Conservation (phyloP, 2,329 filamentous ascomycete species). For the Aspergillus novoparasiticus region DNA sequence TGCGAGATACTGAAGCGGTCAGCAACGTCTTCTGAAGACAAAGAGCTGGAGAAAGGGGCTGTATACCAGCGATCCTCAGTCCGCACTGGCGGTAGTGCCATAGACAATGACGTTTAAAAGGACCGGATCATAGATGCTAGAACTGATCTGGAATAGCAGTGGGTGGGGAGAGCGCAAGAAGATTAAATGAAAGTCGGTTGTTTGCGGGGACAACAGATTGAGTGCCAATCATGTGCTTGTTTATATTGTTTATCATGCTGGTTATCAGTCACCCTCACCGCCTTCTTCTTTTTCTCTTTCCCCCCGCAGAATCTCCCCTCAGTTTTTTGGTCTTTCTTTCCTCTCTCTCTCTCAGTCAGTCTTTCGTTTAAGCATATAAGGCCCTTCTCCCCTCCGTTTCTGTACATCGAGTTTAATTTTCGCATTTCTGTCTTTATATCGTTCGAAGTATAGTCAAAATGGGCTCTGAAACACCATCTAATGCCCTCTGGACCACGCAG, state of each 20-base stretch:
- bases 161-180: background rate
- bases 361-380: slow-evolving; percentile 3
- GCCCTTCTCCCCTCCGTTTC: background rate
- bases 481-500: slow-evolving; percentile 38
- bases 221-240: slow-evolving; percentile 1
- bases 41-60: background rate
- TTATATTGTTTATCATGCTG: background rate
- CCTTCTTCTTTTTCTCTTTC: slow-evolving; percentile 10
- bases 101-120: background rate
- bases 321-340: slow-evolving; percentile 7
- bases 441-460: slow-evolving; percentile 20
- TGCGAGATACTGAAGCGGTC: slow-evolving; percentile 3
- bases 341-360: slow-evolving; percentile 11
- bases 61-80: background rate
- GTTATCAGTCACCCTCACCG: slow-evolving; percentile 5
- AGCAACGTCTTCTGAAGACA: background rate
- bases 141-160: slow-evolving; percentile 5
- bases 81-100: background rate
- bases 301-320: slow-evolving; percentile 4
- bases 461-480: slow-evolving; percentile 31
- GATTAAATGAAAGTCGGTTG: slow-evolving; percentile 1
- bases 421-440: background rate
- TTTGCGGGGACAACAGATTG: slow-evolving; percentile 4
- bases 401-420: background rate
- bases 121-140: background rate